Evolutionary conservation across 73 alveolate genomes (phyloP).

Genomic region (Blepharisma stoltei): DNA sequence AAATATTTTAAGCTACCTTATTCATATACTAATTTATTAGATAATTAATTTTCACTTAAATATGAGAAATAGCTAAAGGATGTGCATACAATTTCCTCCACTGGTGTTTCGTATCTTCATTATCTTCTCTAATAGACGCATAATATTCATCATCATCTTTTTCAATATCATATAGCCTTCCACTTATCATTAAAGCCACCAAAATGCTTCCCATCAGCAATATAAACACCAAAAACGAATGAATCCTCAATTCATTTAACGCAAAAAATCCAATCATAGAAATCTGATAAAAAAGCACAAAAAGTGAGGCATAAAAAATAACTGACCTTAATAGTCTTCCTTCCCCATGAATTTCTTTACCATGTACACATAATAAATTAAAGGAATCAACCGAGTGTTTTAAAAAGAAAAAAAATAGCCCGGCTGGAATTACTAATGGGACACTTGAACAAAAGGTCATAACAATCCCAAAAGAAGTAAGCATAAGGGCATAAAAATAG

Average conservation of each 20-base stretch:
- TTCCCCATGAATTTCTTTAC: slow-evolving; percentile 65
- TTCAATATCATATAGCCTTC: slow-evolving; percentile 39
- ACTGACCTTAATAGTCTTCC: slow-evolving; percentile 45
- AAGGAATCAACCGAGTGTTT: slow-evolving; percentile 86
- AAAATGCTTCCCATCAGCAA: slow-evolving; percentile 33
- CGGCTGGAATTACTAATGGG: slow-evolving; percentile 88
- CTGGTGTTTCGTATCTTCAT: slow-evolving; percentile 33
- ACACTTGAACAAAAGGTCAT: slow-evolving; percentile 78
- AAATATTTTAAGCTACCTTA: too few species aligned
- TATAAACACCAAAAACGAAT: slow-evolving; percentile 32
- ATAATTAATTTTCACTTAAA: background rate
- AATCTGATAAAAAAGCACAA: slow-evolving; percentile 44
- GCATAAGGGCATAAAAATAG: slow-evolving; percentile 84
- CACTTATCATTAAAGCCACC: slow-evolving; percentile 34
- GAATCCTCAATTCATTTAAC: slow-evolving; percentile 25
- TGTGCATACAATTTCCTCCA: slow-evolving; percentile 56
- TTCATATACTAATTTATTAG: too few species aligned
- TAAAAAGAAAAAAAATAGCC: slow-evolving; percentile 68
- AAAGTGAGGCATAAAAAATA: slow-evolving; percentile 31
- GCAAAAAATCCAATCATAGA: slow-evolving; percentile 55
- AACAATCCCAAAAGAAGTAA: slow-evolving; percentile 81
- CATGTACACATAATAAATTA: slow-evolving; percentile 70
- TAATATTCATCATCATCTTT: slow-evolving; percentile 30
- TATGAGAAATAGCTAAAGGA: slow-evolving; percentile 41
- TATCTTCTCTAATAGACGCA: slow-evolving; percentile 7